Evolutionary conservation across 768 basidiomycete species (phyloP), one percentile per base, ranked within the genome.

Genomic region (Astraeus odoratus): DNA sequence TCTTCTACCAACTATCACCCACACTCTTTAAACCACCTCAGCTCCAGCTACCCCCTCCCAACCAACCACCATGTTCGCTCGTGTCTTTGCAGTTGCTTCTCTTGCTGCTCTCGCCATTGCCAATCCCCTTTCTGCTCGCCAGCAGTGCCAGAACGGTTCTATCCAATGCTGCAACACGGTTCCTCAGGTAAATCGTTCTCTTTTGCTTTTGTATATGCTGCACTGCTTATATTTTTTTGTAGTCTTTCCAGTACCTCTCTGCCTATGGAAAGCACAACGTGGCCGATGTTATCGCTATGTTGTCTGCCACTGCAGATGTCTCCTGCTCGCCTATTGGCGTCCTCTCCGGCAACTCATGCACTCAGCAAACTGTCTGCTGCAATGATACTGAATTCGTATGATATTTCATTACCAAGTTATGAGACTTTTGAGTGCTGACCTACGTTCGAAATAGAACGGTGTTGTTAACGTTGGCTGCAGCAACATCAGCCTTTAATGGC

Each of bases 311-410:
- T 3, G 19, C 73, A 39, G 73, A 71, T 29, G 12, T 68, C 2
- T 57, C 46, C 5, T 75, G 73, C 51, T 57, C 61, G 15, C 64
- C 68, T 46, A 51, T 36, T 69, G 39, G 19, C 8, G 7, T 13
- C 16, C 26, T 13, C 25, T 16, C 3, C 19, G 39, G 25, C 16
- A n/a, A 15, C 18, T 16, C 16, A 5, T 44, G 33, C 39, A 39
- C n/a, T 22, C 43, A 35, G 26, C 22, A 75, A 51, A 57, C 71
- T 10, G 68, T 76, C 31, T 77, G 75, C 58, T 78, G 76, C 55
- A 46, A 59, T 18, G 63, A 68, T 48, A 73, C 75, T 49, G 47
- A 54, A 38, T 74, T 68, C 58, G 67, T 68, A 27, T 71, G 75
- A 35, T 18, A 8, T 10, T 2, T 16, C 20, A 8, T 26, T 7